These are phyloP conservation scores for Micractinium conductrix DNA, from an alignment of 139 green algal species.

Conservation along the genomic window DNA sequence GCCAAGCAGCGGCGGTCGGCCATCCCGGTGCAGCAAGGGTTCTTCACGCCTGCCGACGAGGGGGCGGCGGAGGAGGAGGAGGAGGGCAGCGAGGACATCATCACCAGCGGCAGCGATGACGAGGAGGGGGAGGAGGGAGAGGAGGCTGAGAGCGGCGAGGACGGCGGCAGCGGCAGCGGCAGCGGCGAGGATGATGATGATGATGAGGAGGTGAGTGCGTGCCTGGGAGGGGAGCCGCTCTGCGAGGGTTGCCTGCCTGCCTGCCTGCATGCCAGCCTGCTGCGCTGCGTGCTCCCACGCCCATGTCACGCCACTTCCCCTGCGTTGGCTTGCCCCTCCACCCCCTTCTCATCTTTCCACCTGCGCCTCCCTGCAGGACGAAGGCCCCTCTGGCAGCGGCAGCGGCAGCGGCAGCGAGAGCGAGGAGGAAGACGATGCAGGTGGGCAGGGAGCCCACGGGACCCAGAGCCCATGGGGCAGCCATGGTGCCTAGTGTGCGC, in stretches of 20 bases:
- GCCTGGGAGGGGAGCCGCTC: too few relatives aligned
- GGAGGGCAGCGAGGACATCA: slow-evolving; percentile 29
- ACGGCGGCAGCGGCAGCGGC: slow-evolving; percentile 3
- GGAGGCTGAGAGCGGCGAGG: slow-evolving; percentile 29
- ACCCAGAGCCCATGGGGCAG: too few relatives aligned
- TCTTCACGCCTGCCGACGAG: slow-evolving; percentile 76
- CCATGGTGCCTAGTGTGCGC: too few relatives aligned
- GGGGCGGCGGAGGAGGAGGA: slow-evolving; percentile 23
- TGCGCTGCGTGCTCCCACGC: not conserved
- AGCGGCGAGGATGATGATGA: not conserved
- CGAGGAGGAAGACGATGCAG: slow-evolving; percentile 49
- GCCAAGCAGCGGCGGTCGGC: slow-evolving; percentile 55
- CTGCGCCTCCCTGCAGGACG: slow-evolving; percentile 33
- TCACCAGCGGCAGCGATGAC: not conserved
- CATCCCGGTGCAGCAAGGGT: slow-evolving; percentile 74
- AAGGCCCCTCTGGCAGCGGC: slow-evolving; percentile 36
- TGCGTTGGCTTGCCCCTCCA: not conserved
- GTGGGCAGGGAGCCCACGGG: too few relatives aligned
- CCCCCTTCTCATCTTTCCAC: not conserved
- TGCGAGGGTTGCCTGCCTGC: not conserved
- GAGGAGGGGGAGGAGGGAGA: slow-evolving; percentile 30
- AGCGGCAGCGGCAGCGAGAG: slow-evolving; percentile 24
- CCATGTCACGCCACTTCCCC: too few relatives aligned
- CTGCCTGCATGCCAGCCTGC: not conserved
- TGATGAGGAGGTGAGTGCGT: not conserved